Evolutionary conservation across 2,329 filamentous ascomycete genomes (phyloP).

Genomic region (Alternaria angustiovoidea): DNA sequence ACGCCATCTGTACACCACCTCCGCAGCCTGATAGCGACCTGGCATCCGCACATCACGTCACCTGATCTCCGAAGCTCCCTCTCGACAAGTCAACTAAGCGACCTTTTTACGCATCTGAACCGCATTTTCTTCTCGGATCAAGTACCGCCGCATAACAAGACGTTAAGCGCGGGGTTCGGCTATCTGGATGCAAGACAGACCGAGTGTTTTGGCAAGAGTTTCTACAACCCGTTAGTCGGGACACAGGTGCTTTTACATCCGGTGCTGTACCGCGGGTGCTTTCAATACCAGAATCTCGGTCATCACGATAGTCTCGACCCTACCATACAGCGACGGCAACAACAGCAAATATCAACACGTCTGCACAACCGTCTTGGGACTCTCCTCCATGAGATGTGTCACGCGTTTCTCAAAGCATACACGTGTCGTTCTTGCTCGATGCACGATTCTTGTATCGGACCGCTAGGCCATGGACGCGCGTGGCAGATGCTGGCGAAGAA

Average conservation of each 20-base stretch:
- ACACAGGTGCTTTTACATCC: constrained; percentile 25
- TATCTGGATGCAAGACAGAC: constrained; percentile 11
- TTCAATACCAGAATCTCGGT: not conserved
- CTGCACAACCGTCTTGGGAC: constrained; percentile 21
- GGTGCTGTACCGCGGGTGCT: constrained; percentile 14
- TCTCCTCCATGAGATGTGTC: constrained; percentile 27
- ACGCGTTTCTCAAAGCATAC: constrained; percentile 27
- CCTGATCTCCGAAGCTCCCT: constrained; percentile 16
- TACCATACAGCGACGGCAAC: not conserved
- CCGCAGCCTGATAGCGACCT: constrained; percentile 11
- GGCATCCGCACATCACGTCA: constrained; percentile 17
- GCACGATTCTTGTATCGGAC: constrained; percentile 11
- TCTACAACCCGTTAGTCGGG: constrained; percentile 22
- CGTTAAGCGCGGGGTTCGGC: constrained; percentile 17
- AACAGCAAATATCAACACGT: constrained; percentile 1
- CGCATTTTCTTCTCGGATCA: constrained; percentile 20
- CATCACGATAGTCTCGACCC: not conserved
- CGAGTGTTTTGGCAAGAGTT: constrained; percentile 20
- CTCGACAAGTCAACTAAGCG: constrained; percentile 13
- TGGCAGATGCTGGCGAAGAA: constrained; percentile 28
- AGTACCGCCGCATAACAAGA: constrained; percentile 13
- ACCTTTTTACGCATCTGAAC: constrained; percentile 21
- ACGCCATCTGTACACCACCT: constrained; percentile 13
- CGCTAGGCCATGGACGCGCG: constrained; percentile 25
- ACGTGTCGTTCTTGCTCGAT: constrained; percentile 21